phyloP scores from a whole-genome alignment of 2,329 filamentous ascomycete species.

The Cladosporium sp. region DNA sequence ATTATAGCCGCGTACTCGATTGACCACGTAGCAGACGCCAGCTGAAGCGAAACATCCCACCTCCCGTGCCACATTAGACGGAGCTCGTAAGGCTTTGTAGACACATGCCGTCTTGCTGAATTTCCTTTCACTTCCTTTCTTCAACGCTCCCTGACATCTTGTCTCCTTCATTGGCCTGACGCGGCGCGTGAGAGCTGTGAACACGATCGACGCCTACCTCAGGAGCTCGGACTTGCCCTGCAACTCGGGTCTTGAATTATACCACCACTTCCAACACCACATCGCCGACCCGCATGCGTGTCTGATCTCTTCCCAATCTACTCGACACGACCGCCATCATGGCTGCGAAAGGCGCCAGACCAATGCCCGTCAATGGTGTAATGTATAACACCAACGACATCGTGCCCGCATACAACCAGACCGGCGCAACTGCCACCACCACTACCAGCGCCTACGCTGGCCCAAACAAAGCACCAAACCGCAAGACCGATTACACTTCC shows the following conservation, averaged over 20 bases:
- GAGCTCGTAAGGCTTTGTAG: not conserved
- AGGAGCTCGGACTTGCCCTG: constrained; percentile 5
- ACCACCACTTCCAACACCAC: not conserved
- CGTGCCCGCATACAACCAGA: constrained; percentile 5
- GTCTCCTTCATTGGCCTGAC: not conserved
- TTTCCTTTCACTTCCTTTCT: not conserved
- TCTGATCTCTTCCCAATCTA: not conserved
- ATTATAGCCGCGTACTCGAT: constrained; percentile 1
- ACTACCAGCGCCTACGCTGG: constrained; percentile 16
- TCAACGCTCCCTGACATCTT: not conserved
- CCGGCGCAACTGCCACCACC: not conserved
- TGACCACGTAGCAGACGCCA: constrained; percentile 8
- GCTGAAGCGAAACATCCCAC: not conserved
- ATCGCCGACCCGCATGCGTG: not conserved
- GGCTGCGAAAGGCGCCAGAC: constrained; percentile 9
- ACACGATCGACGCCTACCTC: constrained; percentile 1
- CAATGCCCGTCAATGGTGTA: constrained; percentile 10
- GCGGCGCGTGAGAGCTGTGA: not conserved
- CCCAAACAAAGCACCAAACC: constrained; percentile 32
- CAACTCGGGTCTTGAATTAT: not conserved
- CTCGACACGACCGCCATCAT: not conserved
- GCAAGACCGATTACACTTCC: constrained; percentile 60
- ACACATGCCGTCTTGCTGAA: not conserved
- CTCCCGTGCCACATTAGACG: not conserved
- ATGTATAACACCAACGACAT: constrained; percentile 3